Evolutionary conservation across 768 basidiomycete genomes (phyloP).

Genomic region (Crepidotus variabilis): DNA sequence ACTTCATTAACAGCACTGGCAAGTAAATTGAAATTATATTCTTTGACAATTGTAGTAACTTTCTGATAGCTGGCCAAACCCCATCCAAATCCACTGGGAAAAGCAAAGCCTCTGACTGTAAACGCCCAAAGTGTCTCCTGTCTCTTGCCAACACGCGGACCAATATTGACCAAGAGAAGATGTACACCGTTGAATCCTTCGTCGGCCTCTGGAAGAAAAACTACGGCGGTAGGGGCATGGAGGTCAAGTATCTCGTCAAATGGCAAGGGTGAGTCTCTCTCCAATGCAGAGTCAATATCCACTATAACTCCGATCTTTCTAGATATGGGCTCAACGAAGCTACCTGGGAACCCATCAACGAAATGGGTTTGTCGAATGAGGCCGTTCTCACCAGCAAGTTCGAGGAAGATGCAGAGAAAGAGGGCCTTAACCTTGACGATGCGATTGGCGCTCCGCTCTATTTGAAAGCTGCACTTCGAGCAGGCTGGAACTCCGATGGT

Average conservation of each 20-base stretch:
- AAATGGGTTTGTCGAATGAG: constrained; percentile 14
- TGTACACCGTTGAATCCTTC: constrained; percentile 30
- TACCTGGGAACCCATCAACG: constrained; percentile 31
- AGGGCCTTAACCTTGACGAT: constrained; percentile 25
- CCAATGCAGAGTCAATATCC: not conserved
- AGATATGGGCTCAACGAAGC: constrained; percentile 31
- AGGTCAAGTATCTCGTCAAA: constrained; percentile 32
- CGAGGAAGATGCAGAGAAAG: constrained; percentile 19
- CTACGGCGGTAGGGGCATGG: constrained; percentile 18
- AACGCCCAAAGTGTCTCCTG: constrained; percentile 8
- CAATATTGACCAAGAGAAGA: constrained; percentile 8
- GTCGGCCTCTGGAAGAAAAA: constrained; percentile 26
- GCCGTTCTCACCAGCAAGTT: constrained; percentile 21
- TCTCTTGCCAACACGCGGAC: constrained; percentile 1
- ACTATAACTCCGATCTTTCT: not conserved
- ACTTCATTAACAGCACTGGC: not conserved
- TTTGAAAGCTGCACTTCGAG: constrained; percentile 27
- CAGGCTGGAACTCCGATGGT: constrained; percentile 21
- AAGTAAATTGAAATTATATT: not conserved
- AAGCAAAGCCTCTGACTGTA: not conserved
- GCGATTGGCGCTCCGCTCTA: constrained; percentile 19
- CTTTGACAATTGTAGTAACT: not conserved
- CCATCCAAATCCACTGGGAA: not conserved
- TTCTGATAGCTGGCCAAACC: not conserved
- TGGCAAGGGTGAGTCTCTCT: constrained; percentile 33